Evolutionary conservation across 73 alveolate species (phyloP).

Genomic region (Paramecium sexaurelia): DNA sequence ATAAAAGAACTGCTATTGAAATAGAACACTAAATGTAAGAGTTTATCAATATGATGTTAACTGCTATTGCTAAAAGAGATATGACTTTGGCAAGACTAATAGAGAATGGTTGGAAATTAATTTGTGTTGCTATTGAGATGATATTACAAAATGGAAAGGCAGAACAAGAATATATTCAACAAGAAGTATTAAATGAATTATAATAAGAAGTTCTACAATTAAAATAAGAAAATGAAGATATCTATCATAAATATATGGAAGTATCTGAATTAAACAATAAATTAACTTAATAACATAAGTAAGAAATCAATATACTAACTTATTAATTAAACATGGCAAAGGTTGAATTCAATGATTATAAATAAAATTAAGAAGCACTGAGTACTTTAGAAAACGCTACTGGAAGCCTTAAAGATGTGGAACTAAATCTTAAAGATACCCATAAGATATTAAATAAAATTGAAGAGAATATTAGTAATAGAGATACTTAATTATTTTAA

Average conservation of each 20-base stretch:
- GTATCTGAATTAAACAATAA: not conserved
- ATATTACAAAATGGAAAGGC: not conserved
- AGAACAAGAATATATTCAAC: constrained; percentile 11
- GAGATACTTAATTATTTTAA: not conserved
- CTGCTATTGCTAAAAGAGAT: constrained; percentile 23
- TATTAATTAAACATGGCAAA: constrained; percentile 22
- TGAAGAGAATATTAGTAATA: not conserved
- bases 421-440: not conserved
- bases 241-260: not conserved
- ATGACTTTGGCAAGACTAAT: not conserved
- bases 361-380: constrained; percentile 3
- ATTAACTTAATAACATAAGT: not conserved
- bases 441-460: not conserved
- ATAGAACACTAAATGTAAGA: not conserved
- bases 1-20: constrained; percentile 25
- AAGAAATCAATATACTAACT: not conserved
- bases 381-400: constrained; percentile 22
- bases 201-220: not conserved
- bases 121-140: not conserved
- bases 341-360: constrained; percentile 20
- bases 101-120: constrained; percentile 30
- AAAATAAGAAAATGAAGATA: not conserved
- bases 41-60: not conserved
- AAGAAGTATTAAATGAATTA: constrained; percentile 29
- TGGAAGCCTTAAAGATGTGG: constrained; percentile 35